Evolutionary conservation across 306 rosid species (phyloP), one percentile per base, ranked within the genome.

Genomic region (Trichosanthes cucumerina): DNA sequence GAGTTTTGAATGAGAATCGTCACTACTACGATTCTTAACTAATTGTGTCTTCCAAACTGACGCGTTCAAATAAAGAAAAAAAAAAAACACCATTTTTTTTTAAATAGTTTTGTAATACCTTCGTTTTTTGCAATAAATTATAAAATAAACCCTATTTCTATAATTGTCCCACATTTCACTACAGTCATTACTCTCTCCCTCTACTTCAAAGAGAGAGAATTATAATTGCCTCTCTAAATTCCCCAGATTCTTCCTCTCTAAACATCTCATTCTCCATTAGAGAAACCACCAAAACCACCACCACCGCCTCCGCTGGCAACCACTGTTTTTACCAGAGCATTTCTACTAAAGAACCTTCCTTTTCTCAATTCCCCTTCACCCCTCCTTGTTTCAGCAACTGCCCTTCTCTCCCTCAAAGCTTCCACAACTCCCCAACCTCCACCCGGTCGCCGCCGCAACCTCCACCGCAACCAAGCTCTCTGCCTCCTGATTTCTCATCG

Each of bases 271-370:
- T 90, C 79, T 59, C 88, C 69, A 70, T 86, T 53, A 89, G 86
- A 83, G 26, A 23, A 50, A 38, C 39, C 31, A 21, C 63, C 71
- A 69, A 57, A 28, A 31, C 34, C 47, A 46, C 88, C 2, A 7
- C 76, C 2, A 7, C 76, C 26, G 0, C 72, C 14, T 24, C 8
- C 1, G 4, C 71, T 3, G 7, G 6, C 21, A 4, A 18, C 49
- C 53, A 15, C 81, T 41, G 80, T 66, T 86, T 75, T 76, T 87
- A 13, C n/a, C 81, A 96, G 85, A 88, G 95, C 90, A 87, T 59
- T 52, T 92, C 98, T 49, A 83, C 97, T 21, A 90, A 85, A 83
- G 93, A 90, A 60, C 77, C 87, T 4, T 79, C 93, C 53, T 85
- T 88, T 85, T 81, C 91, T 11, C 84, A 81, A 10, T 80, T 88